Base-by-base conservation (phyloP, 2,329 filamentous ascomycete genomes). In the Cladosporium sp. region DNA sequence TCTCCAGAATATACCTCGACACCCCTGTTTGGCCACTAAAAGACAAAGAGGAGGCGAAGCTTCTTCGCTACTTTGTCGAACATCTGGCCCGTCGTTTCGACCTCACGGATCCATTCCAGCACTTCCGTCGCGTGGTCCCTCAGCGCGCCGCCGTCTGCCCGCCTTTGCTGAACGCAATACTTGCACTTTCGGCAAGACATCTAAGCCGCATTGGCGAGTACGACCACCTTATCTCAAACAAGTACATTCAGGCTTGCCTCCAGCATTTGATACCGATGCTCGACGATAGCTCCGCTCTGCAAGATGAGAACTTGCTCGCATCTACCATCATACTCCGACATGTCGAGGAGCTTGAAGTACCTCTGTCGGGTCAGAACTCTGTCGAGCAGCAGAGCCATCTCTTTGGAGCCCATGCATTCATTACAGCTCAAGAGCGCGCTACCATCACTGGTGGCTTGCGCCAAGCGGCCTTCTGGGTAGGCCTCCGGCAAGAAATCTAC, bases 401-500 rank as follows among this genome's bases (percentile, higher is more conserved):
- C 18, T 66, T 75, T n/a, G 74, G 74, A 16, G 70, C 74, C 3
- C 76, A 77, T 64, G 72, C 74, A 11, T 76, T 79, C 64, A 73
- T 79, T 30, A 70, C 69, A 16, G 72, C 74, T 5, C 75, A 76
- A 65, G 70, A 75, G 34, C 65, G 71, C 16, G 70, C 70, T 32
- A 67, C 69, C 7, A 68, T 74, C 23, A 64, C 58, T 74, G 79
- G 70, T 72, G 83, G 77, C 69, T 57, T 83, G 73, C 56, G 77
- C 74, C 63, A 82, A 43, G 83, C 85, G 3, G 84, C 85, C 0
- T 83, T 84, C 1, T 88, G 85, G 76, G 81, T 86, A 26, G 85
- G 84, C 0, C 76, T 88, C 14, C 79, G 86, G 11, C 85, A 88
- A 70, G 85, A 88, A 69, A 86, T 88, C 36, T 87, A 86, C 67